These are phyloP conservation scores for Pseudocohnilembus persalinus DNA, from an alignment of 169 alveolate species.

Conservation along the genomic window DNA sequence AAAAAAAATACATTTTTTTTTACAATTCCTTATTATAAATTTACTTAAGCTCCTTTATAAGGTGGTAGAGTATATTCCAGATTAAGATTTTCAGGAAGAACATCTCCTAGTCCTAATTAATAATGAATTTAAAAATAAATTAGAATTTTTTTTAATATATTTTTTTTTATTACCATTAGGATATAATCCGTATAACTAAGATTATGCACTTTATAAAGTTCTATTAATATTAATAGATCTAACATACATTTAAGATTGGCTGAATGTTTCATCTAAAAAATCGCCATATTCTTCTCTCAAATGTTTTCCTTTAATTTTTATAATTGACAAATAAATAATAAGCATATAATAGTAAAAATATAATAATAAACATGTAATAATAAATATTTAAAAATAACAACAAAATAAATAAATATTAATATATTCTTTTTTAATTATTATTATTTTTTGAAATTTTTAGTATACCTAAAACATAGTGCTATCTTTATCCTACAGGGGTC, in stretches of 20 bases:
- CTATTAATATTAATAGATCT: not conserved
- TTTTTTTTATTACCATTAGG: not conserved
- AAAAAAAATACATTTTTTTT: too few species aligned
- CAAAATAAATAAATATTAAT: too few species aligned
- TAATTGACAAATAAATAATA: not conserved
- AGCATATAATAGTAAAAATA: not conserved
- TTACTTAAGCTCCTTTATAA: not conserved
- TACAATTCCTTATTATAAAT: not conserved
- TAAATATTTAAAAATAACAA: too few species aligned
- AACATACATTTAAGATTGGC: not conserved
- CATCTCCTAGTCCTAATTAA: not conserved
- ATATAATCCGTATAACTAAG: not conserved
- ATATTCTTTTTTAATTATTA: too few species aligned
- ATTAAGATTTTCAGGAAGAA: not conserved
- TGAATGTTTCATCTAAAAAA: too few species aligned
- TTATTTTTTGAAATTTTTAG: not conserved
- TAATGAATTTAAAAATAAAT: too few species aligned
- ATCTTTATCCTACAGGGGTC: not conserved
- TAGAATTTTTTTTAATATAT: not conserved
- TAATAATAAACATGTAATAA: too few species aligned
- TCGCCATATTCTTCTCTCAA: not conserved
- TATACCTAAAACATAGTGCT: not conserved
- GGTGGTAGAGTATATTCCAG: not conserved
- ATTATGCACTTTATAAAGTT: not conserved
- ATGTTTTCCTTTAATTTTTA: not conserved